Evolutionary conservation across 2,329 filamentous ascomycete genomes (phyloP), one percentile per base, ranked within the genome.

Genomic region (Fusarium musae): DNA sequence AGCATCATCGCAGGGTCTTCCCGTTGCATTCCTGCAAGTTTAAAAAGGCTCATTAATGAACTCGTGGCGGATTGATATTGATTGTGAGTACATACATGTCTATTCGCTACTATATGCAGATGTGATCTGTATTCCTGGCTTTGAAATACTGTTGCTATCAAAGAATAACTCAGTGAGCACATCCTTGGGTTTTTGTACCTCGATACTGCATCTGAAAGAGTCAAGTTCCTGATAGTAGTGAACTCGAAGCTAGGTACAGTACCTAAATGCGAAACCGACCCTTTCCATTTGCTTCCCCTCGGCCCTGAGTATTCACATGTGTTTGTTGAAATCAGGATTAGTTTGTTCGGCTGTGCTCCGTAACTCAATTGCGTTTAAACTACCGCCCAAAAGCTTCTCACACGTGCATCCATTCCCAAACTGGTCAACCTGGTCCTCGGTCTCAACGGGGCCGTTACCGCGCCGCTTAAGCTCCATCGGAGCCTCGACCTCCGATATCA

Each of bases 401-500:
- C 36, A 44, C 47, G 32, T 36, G 23, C 23, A 44, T 28, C 50
- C 23, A 67, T 67, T 47, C 66, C 63, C 32, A 67, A 67, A 52
- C 16, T 15, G 63, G 49, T 16, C 59, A 30, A 34, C n/a, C n/a
- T 26, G 21, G 40, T 17, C 54, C 23, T 60, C 34, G 36, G 52
- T 37, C 47, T 57, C 32, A 39, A 47, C 52, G 28, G 34, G 46
- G 64, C 59, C 58, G 47, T 47, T 59, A 36, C 47, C 21, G 36
- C 39, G 53, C 63, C 53, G 39, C 26, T 64, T 44, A 36, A 28
- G 63, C 54, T 46, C 68, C 30, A 47, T 23, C 65, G 65, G 63
- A 68, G 40, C 54, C 40, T 61, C 16, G 26, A 53, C 36, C 63
- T 67, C 65, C 65, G 65, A 37, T 50, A 39, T 67, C 39, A 34